Percentiles rank a stretch among this genome's conserved stretches.
Evolutionary conservation across 2,329 filamentous ascomycete species (phyloP).

Genomic region (Fusarium citri): DNA sequence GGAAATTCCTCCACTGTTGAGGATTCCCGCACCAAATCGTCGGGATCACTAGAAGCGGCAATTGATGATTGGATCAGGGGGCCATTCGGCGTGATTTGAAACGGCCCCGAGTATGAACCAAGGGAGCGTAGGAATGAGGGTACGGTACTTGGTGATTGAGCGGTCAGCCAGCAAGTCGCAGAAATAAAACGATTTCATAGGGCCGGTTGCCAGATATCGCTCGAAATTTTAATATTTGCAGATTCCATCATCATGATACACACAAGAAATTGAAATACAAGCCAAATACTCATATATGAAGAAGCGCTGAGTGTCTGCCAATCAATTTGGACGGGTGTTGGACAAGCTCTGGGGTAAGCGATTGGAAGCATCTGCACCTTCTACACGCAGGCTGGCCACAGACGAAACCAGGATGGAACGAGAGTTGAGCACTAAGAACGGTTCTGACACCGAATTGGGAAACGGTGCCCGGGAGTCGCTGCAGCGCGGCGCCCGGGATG

Average conservation of each 20-base stretch:
- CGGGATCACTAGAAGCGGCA: neutral
- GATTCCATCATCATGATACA: slow-evolving; percentile 53
- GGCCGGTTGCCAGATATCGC: neutral
- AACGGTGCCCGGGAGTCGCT: slow-evolving; percentile 43
- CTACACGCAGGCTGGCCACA: slow-evolving; percentile 36
- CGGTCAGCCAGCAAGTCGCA: neutral
- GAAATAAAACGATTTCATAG: slow-evolving; percentile 5
- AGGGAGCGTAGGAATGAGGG: slow-evolving; percentile 20
- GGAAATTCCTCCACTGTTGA: neutral
- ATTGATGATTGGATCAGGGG: neutral
- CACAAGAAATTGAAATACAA: slow-evolving; percentile 17
- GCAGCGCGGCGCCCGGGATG: slow-evolving; percentile 41
- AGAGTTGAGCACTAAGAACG: slow-evolving; percentile 38
- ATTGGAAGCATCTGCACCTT: slow-evolving; percentile 35
- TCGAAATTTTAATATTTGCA: slow-evolving; percentile 47
- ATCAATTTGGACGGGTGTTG: slow-evolving; percentile 27
- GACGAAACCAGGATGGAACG: slow-evolving; percentile 40
- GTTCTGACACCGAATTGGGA: slow-evolving; percentile 43
- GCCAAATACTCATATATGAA: neutral
- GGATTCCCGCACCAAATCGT: neutral
- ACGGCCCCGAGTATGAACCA: slow-evolving; percentile 11
- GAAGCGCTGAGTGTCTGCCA: neutral
- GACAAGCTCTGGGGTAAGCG: slow-evolving; percentile 33
- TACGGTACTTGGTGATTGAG: neutral
- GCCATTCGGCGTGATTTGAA: slow-evolving; percentile 13